These are phyloP conservation scores for Dactylorhiza incarnata DNA, from an alignment of 106 monocot genomes.

Conservation along the genomic window DNA sequence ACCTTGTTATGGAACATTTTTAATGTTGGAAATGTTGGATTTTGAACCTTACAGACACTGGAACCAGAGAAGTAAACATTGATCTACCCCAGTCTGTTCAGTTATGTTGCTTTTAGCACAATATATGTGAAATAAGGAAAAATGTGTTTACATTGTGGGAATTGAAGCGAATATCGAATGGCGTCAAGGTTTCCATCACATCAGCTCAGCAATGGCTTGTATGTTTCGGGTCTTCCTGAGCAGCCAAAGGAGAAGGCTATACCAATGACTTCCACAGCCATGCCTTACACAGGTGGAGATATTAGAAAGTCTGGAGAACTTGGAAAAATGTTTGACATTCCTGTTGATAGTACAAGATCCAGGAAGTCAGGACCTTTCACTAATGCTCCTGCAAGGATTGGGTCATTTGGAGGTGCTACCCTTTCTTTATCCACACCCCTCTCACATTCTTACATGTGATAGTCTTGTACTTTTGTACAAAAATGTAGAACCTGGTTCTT, in stretches of 20 bases:
- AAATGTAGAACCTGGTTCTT: too few species aligned
- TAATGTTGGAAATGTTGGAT: neutral
- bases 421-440: neutral
- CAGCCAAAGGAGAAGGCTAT: slow-evolving; percentile 66
- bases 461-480: too few species aligned
- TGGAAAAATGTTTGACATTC: slow-evolving; percentile 80
- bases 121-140: neutral
- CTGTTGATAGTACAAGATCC: slow-evolving; percentile 42
- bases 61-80: neutral
- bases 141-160: neutral
- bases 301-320: slow-evolving; percentile 64
- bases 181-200: slow-evolving; percentile 78
- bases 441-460: neutral
- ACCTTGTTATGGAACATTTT: neutral
- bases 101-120: slow-evolving; percentile 2
- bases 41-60: neutral
- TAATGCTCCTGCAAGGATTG: slow-evolving; percentile 25
- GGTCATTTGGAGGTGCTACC: slow-evolving; percentile 27
- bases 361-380: slow-evolving; percentile 55
- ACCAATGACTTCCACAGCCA: slow-evolving; percentile 46
- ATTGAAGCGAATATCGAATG: slow-evolving; percentile 24
- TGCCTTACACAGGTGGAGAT: slow-evolving; percentile 72
- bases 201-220: slow-evolving; percentile 86
- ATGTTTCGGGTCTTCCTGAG: slow-evolving; percentile 85
- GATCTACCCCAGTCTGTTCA: neutral